Evolutionary conservation across 306 rosid genomes (phyloP).

Genomic region (Gastrolobium bilobum): DNA sequence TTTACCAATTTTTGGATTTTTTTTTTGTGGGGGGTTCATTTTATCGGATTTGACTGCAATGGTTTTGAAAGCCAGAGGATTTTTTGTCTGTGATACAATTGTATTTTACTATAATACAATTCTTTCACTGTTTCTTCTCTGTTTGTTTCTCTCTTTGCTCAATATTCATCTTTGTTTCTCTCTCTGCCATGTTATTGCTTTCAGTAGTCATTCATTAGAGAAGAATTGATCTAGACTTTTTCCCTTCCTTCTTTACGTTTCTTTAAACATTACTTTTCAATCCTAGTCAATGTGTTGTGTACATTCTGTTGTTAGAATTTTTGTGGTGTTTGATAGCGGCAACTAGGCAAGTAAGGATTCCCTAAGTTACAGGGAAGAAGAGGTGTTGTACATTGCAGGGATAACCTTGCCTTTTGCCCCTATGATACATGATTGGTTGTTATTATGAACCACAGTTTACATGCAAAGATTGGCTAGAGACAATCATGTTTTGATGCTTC

Average conservation of each 20-base stretch:
- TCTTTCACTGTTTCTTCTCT: too few relatives aligned
- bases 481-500: slow-evolving; percentile 24
- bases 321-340: neutral
- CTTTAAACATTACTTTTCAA: neutral
- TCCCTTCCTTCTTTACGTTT: too few relatives aligned
- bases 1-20: neutral
- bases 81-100: neutral
- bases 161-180: neutral
- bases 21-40: neutral
- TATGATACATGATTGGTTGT: slow-evolving; percentile 8
- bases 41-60: neutral
- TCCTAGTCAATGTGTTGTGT: neutral
- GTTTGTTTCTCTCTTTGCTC: too few relatives aligned
- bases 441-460: slow-evolving; percentile 32
- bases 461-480: slow-evolving; percentile 12
- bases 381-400: too few relatives aligned
- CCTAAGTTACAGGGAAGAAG: too few relatives aligned
- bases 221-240: too few relatives aligned
- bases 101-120: too few relatives aligned
- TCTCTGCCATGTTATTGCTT: neutral
- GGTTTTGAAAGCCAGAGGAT: slow-evolving; percentile 3
- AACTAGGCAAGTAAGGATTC: neutral
- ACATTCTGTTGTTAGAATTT: neutral
- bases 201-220: neutral
- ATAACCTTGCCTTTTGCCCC: neutral